These are phyloP conservation scores for Cercospora zeae-maydis DNA, from an alignment of 2,329 filamentous ascomycete genomes.

Conservation along the genomic window DNA sequence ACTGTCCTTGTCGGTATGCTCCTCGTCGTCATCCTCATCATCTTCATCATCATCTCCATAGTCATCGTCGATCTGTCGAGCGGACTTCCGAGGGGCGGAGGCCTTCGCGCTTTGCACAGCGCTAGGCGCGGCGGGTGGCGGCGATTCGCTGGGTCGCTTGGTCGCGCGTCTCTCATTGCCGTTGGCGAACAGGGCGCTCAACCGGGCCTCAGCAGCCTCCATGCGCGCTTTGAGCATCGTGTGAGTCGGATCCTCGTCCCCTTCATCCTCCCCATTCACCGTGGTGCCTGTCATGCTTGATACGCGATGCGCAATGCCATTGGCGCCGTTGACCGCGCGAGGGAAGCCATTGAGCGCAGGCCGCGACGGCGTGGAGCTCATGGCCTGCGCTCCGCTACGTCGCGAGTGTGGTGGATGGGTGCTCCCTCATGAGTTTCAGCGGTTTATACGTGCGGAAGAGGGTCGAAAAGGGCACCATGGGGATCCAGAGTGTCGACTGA, in stretches of 20 bases:
- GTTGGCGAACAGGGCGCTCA: slow-evolving; percentile 67
- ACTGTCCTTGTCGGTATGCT: slow-evolving; percentile 45
- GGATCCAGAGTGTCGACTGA: slow-evolving; percentile 3
- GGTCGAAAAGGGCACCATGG: slow-evolving; percentile 19
- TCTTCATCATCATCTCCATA: slow-evolving; percentile 69
- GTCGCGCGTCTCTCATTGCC: slow-evolving; percentile 32
- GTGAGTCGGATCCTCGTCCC: slow-evolving; percentile 47
- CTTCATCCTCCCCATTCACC: slow-evolving; percentile 25
- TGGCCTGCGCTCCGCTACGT: slow-evolving; percentile 23
- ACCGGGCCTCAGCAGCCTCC: slow-evolving; percentile 70
- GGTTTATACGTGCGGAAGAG: not conserved
- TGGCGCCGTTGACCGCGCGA: slow-evolving; percentile 33
- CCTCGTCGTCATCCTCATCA: slow-evolving; percentile 48
- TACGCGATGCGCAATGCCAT: slow-evolving; percentile 36
- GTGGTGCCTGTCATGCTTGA: slow-evolving; percentile 41
- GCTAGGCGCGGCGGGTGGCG: slow-evolving; percentile 13
- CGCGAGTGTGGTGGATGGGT: slow-evolving; percentile 16
- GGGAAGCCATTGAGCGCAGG: slow-evolving; percentile 33
- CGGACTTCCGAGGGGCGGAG: slow-evolving; percentile 60
- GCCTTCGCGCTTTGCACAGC: slow-evolving; percentile 42
- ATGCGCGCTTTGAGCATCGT: slow-evolving; percentile 72
- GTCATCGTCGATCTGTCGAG: slow-evolving; percentile 76
- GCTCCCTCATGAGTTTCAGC: slow-evolving; percentile 2
- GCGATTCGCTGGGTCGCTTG: slow-evolving; percentile 9
- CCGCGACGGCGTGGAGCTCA: slow-evolving; percentile 41